These are phyloP conservation scores for Asterophora parasitica DNA, from an alignment of 768 basidiomycete genomes.

Conservation along the genomic window DNA sequence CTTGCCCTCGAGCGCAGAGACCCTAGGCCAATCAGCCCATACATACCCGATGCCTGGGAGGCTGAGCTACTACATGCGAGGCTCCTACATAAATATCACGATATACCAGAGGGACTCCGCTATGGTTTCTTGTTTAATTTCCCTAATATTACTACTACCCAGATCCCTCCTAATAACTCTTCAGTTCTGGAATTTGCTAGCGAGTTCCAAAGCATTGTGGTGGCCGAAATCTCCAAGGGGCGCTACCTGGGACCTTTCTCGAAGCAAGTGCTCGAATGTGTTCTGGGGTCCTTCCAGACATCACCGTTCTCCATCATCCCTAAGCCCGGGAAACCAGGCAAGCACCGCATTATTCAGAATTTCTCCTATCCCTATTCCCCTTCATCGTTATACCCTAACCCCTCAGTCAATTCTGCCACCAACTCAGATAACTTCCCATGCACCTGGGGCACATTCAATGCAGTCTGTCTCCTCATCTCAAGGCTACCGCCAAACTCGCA, in stretches of 20 bases:
- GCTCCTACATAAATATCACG: too few relatives aligned
- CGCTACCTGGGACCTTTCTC: conserved; percentile 18
- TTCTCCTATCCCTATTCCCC: conserved; percentile 18
- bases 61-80: too few relatives aligned
- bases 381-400: not conserved
- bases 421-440: conserved; percentile 24
- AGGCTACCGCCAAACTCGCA: conserved; percentile 7
- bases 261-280: conserved; percentile 8
- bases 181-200: conserved; percentile 1
- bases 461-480: conserved; percentile 1
- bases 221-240: conserved; percentile 7
- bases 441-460: conserved; percentile 23
- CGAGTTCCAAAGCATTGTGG: conserved; percentile 6
- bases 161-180: too few relatives aligned
- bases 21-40: too few relatives aligned
- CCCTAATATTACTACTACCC: too few relatives aligned
- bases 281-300: conserved; percentile 25
- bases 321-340: conserved; percentile 18
- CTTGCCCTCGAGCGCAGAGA: too few relatives aligned
- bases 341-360: conserved; percentile 24
- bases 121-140: too few relatives aligned
- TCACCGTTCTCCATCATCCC: conserved; percentile 23
- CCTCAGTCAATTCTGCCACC: conserved; percentile 22
- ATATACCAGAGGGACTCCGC: too few relatives aligned
- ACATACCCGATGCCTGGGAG: too few relatives aligned